Evolutionary conservation across 1,139 yeast genomes (phyloP).

Genomic region (Sugiyamaella sp.): DNA sequence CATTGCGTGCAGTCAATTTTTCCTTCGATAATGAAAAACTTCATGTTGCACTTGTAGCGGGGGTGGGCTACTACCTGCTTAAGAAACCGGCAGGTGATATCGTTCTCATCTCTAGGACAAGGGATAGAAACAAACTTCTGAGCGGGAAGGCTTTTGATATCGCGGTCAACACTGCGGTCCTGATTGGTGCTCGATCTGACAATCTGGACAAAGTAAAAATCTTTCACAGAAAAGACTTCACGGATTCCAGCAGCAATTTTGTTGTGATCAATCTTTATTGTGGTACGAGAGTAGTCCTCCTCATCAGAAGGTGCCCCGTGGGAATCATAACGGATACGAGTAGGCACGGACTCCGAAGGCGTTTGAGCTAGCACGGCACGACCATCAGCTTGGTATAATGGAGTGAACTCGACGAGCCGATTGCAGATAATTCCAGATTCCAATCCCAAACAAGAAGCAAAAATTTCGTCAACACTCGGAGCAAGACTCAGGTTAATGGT

Average conservation of each 20-base stretch:
- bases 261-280: constrained; percentile 21
- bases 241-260: constrained; percentile 25
- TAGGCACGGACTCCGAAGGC: constrained; percentile 5
- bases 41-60: constrained; percentile 34
- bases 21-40: constrained; percentile 30
- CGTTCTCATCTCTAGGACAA: constrained; percentile 21
- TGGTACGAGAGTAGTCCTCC: not conserved
- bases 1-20: constrained; percentile 20
- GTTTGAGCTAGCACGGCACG: no score
- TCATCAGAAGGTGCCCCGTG: no score
- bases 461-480: constrained; percentile 20
- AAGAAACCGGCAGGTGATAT: constrained; percentile 28
- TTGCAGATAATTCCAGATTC: constrained; percentile 4
- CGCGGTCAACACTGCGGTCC: constrained; percentile 15
- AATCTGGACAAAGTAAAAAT: constrained; percentile 31
- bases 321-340: no score
- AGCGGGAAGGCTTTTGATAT: constrained; percentile 26
- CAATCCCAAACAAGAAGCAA: constrained; percentile 17
- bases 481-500: constrained; percentile 20
- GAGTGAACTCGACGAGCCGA: constrained; percentile 19
- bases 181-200: constrained; percentile 31
- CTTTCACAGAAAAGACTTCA: constrained; percentile 17
- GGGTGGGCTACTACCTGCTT: constrained; percentile 35
- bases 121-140: constrained; percentile 32
- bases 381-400: constrained; percentile 11